Conservation (phyloP, 768 basidiomycete species). For the Serendipita sp. region DNA sequence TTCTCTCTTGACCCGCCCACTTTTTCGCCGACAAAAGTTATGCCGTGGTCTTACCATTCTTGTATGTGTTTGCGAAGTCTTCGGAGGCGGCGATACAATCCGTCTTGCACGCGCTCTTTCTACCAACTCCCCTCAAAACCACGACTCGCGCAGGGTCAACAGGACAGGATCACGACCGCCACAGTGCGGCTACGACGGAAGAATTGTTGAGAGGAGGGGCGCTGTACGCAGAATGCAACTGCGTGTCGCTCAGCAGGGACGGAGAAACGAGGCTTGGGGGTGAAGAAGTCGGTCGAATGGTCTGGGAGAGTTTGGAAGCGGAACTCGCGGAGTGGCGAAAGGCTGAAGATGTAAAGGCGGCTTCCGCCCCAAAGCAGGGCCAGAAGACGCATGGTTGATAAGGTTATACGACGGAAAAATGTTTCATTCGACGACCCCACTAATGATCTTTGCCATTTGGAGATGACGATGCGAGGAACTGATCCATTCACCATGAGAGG, state of each 20-base stretch:
- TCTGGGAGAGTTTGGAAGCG: conserved; percentile 65
- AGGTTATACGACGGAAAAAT: background rate
- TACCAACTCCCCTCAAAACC: conserved; percentile 33
- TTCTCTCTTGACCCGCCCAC: background rate
- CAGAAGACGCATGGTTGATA: background rate
- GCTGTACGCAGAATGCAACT: conserved; percentile 53
- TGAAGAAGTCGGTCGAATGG: conserved; percentile 24
- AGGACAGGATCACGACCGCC: conserved; percentile 12
- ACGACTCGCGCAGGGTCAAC: conserved; percentile 40
- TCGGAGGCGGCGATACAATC: conserved; percentile 50
- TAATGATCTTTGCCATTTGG: background rate
- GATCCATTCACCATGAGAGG: background rate
- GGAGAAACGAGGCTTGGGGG: conserved; percentile 45
- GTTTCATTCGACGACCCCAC: background rate
- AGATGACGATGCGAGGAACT: background rate
- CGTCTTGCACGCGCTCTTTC: conserved; percentile 65
- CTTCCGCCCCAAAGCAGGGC: background rate
- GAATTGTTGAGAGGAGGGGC: conserved; percentile 67
- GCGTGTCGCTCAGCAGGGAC: conserved; percentile 28
- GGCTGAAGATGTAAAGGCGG: background rate
- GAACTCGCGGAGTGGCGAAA: conserved; percentile 43
- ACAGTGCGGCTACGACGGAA: conserved; percentile 1
- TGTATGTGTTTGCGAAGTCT: conserved; percentile 55
- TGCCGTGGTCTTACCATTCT: conserved; percentile 44
- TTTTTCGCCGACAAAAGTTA: conserved; percentile 31